phyloP scores from a whole-genome alignment of 768 basidiomycete genomes.

The Goffeauzyma gilvescens region DNA sequence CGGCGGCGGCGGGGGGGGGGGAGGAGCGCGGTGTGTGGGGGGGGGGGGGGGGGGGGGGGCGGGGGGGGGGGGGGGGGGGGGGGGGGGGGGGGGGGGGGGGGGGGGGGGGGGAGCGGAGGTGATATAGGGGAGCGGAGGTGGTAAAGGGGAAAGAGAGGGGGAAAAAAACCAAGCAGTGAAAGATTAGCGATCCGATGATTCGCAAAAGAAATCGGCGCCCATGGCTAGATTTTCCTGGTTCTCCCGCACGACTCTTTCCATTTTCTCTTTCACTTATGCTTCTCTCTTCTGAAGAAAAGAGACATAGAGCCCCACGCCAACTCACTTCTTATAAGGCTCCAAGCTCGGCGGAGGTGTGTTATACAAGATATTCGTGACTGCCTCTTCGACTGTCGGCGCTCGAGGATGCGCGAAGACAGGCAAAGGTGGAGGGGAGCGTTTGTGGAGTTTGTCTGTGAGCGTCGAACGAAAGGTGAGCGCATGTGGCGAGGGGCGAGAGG shows the following conservation, averaged over 20 bases:
- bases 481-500: no score
- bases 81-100: no score
- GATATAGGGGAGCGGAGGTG: no score
- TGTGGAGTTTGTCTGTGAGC: slow-evolving; percentile 25
- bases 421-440: slow-evolving; percentile 49
- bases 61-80: no score
- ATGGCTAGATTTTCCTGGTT: no score
- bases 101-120: no score
- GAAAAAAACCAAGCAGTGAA: background rate
- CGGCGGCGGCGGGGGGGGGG: no score
- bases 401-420: slow-evolving; percentile 71
- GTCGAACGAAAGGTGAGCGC: no score
- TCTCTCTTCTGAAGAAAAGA: background rate
- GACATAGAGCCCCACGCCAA: background rate
- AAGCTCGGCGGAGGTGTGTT: slow-evolving; percentile 81
- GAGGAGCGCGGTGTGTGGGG: no score
- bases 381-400: slow-evolving; percentile 72
- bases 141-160: background rate
- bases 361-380: slow-evolving; percentile 92
- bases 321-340: slow-evolving; percentile 48
- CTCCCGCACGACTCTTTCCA: background rate
- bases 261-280: background rate
- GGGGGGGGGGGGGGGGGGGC: no score
- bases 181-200: background rate
- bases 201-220: background rate